Percentiles rank a stretch among this genome's conserved stretches.
Conservation (phyloP, 2,329 filamentous ascomycete genomes). For the Macrophomina phaseolina region DNA sequence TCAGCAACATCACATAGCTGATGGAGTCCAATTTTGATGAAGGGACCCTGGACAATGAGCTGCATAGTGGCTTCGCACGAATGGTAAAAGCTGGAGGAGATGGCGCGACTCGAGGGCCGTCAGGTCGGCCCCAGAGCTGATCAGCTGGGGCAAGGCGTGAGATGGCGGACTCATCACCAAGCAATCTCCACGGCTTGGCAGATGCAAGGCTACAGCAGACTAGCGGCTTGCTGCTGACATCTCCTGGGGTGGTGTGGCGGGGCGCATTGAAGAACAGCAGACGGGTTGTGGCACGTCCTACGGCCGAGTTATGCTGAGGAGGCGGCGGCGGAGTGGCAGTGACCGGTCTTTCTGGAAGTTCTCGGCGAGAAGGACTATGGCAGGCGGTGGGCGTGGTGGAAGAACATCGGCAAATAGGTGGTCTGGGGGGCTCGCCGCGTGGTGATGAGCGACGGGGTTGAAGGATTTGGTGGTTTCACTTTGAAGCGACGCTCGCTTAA, state of each 20-base stretch:
- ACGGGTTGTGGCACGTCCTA: background rate
- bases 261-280: background rate
- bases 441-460: background rate
- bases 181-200: slow-evolving; percentile 13
- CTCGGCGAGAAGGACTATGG: background rate
- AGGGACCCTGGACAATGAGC: background rate
- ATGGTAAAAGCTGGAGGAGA: background rate
- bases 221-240: background rate
- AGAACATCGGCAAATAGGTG: too few species aligned
- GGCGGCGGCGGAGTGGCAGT: background rate
- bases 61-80: background rate
- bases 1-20: background rate
- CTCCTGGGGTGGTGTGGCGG: background rate
- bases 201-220: background rate
- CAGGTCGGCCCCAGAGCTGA: background rate
- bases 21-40: background rate
- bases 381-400: background rate
- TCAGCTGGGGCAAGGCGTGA: background rate
- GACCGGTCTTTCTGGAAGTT: background rate
- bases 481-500: slow-evolving; percentile 10
- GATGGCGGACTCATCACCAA: background rate
- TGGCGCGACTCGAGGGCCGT: background rate
- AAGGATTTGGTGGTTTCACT: background rate
- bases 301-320: background rate
- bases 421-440: too few species aligned